These are phyloP conservation scores for Penstemon eatonii DNA, from an alignment of 257 asterid genomes.

Conservation along the genomic window DNA sequence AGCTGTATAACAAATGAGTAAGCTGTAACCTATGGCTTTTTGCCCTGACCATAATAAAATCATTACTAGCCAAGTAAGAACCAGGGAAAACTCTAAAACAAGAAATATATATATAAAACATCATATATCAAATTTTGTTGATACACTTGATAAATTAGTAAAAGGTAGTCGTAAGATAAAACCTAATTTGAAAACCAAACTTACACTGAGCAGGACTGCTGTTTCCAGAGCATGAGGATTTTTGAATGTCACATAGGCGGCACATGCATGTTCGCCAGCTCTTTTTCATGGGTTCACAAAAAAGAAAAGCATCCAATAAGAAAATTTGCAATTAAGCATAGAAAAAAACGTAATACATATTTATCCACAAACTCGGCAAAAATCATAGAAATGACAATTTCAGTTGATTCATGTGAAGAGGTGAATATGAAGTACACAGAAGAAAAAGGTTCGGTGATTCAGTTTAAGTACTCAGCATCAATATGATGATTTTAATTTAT, in stretches of 20 bases:
- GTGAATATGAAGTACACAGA: neutral
- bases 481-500: neutral
- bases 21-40: neutral
- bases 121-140: conserved; percentile 15
- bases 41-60: neutral
- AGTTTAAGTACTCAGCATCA: conserved; percentile 5
- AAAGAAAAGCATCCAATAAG: conserved; percentile 20
- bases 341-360: neutral
- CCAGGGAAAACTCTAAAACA: too few species aligned
- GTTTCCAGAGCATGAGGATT: conserved; percentile 90
- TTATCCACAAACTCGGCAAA: neutral
- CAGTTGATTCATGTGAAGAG: conserved; percentile 4
- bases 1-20: neutral
- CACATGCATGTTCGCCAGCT: conserved; percentile 76
- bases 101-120: neutral
- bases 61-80: too few species aligned
- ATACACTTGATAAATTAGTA: conserved; percentile 7
- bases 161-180: neutral
- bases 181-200: conserved; percentile 29
- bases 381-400: neutral
- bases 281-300: conserved; percentile 42
- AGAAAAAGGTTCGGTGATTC: conserved; percentile 9
- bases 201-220: conserved; percentile 93
- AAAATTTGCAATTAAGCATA: neutral
- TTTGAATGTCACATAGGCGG: conserved; percentile 88